Conservation (phyloP, 2,329 filamentous ascomycete species). For the Rachicladosporium sp. region DNA sequence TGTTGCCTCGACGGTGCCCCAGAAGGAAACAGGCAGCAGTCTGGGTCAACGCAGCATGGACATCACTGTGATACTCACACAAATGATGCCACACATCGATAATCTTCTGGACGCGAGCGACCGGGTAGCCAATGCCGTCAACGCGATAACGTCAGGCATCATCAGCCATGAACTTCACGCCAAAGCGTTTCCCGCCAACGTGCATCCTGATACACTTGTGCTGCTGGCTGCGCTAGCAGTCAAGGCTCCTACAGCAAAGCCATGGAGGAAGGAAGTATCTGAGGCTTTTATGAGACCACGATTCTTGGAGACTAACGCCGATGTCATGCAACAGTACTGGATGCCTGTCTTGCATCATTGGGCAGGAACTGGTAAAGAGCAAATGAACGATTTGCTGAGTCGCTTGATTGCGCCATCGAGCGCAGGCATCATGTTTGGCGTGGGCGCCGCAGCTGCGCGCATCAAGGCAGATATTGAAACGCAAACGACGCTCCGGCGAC, state of each 20-base stretch:
- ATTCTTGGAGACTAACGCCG: slow-evolving; percentile 62
- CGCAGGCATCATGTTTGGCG: slow-evolving; percentile 96
- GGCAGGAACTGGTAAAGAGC: slow-evolving; percentile 75
- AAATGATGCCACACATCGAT: slow-evolving; percentile 66
- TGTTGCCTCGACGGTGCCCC: neutral
- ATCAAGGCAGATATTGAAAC: slow-evolving; percentile 91
- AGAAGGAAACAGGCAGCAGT: slow-evolving; percentile 1
- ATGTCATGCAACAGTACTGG: slow-evolving; percentile 63
- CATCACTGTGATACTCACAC: slow-evolving; percentile 65
- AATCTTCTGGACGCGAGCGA: slow-evolving; percentile 79
- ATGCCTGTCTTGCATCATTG: slow-evolving; percentile 74
- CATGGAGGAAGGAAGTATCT: slow-evolving; percentile 82
- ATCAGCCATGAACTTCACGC: slow-evolving; percentile 72
- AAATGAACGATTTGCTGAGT: slow-evolving; percentile 65
- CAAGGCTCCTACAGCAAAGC: slow-evolving; percentile 68
- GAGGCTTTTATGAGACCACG: slow-evolving; percentile 85
- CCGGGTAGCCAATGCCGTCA: slow-evolving; percentile 64
- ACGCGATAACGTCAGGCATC: slow-evolving; percentile 70
- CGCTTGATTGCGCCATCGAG: slow-evolving; percentile 76
- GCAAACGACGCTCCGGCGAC: slow-evolving; percentile 75
- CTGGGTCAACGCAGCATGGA: slow-evolving; percentile 31
- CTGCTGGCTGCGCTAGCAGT: slow-evolving; percentile 67
- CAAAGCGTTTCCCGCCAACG: slow-evolving; percentile 74
- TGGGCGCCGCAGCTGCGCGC: slow-evolving; percentile 83
- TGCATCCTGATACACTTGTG: slow-evolving; percentile 57